A percentile compares a stretch with the other conserved stretches of the same genome.
These are phyloP conservation scores for Phaeosphaeria sp. DNA, from an alignment of 2,329 filamentous ascomycete genomes.

Conservation along the genomic window DNA sequence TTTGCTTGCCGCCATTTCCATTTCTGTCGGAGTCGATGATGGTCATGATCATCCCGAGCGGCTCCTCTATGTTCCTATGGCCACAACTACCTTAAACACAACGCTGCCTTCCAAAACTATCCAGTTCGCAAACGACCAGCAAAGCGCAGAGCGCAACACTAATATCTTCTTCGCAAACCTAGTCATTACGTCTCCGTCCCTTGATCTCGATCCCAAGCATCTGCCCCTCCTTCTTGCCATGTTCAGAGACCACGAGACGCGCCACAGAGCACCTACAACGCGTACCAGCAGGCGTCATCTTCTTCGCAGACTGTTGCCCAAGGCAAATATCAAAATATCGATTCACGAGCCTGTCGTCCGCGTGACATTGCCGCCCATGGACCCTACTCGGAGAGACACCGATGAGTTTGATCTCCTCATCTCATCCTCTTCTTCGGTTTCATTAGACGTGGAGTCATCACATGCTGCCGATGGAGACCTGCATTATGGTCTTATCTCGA, in stretches of 20 bases:
- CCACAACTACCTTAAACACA: conserved; percentile 91
- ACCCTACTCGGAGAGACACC: conserved; percentile 61
- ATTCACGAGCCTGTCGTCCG: conserved; percentile 95
- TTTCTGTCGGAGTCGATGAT: conserved; percentile 90
- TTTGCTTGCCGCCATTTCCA: conserved; percentile 86
- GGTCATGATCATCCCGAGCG: conserved; percentile 85
- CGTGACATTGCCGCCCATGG: conserved; percentile 83
- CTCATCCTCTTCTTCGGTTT: conserved; percentile 91
- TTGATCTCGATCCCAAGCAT: conserved; percentile 92
- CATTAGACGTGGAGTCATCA: conserved; percentile 92
- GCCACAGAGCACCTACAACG: conserved; percentile 30
- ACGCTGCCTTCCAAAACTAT: conserved; percentile 95
- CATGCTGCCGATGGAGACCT: conserved; percentile 84
- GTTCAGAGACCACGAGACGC: conserved; percentile 59
- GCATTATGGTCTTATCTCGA: conserved; percentile 85
- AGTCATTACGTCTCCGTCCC: conserved; percentile 92
- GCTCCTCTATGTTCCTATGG: conserved; percentile 94
- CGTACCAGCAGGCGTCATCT: conserved; percentile 63
- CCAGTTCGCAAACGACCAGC: conserved; percentile 72
- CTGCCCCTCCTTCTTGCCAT: conserved; percentile 84
- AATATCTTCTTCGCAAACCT: conserved; percentile 97
- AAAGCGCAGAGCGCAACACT: conserved; percentile 84
- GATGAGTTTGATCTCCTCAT: conserved; percentile 96
- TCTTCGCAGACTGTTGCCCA: conserved; percentile 89
- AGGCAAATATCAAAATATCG: conserved; percentile 92